phyloP scores from a whole-genome alignment of 2,329 filamentous ascomycete species.

The Ophiostoma sp. region DNA sequence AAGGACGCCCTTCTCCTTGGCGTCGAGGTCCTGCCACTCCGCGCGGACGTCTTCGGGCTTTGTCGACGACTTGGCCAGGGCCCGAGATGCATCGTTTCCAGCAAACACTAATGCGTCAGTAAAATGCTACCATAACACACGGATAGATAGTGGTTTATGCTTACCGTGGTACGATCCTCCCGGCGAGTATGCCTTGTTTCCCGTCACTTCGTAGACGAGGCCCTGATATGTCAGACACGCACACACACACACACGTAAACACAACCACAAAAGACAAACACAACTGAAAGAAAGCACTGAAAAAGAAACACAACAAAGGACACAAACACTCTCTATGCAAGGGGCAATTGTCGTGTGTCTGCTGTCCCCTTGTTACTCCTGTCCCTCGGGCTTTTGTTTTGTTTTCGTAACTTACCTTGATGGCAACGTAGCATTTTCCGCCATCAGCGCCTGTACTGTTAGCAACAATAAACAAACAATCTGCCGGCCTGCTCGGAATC shows the following conservation, averaged over 20 bases:
- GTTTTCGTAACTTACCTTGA: conserved; percentile 48
- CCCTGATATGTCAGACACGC: conserved; percentile 51
- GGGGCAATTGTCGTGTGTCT: neutral
- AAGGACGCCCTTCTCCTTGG: conserved; percentile 78
- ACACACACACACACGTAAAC: neutral
- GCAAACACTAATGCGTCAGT: conserved; percentile 66
- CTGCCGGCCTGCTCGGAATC: too few relatives aligned
- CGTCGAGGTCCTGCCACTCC: conserved; percentile 76
- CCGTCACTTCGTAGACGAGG: conserved; percentile 88
- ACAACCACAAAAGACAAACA: neutral
- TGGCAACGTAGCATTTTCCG: conserved; percentile 61
- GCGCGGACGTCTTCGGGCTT: conserved; percentile 76
- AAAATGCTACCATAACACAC: neutral
- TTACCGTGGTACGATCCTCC: conserved; percentile 81
- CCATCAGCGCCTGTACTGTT: conserved; percentile 54
- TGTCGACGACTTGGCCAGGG: conserved; percentile 78
- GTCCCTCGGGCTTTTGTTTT: neutral
- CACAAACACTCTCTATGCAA: neutral
- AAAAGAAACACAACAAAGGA: neutral
- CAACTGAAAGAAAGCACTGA: neutral
- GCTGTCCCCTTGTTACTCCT: neutral
- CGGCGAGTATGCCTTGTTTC: conserved; percentile 79
- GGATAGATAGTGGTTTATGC: conserved; percentile 29
- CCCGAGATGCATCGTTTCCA: conserved; percentile 92
- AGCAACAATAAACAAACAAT: neutral